A percentile compares a stretch with the other conserved stretches of the same genome.
These are phyloP conservation scores for Xylaria sp. DNA, from an alignment of 2,329 filamentous ascomycete species.

Conservation along the genomic window DNA sequence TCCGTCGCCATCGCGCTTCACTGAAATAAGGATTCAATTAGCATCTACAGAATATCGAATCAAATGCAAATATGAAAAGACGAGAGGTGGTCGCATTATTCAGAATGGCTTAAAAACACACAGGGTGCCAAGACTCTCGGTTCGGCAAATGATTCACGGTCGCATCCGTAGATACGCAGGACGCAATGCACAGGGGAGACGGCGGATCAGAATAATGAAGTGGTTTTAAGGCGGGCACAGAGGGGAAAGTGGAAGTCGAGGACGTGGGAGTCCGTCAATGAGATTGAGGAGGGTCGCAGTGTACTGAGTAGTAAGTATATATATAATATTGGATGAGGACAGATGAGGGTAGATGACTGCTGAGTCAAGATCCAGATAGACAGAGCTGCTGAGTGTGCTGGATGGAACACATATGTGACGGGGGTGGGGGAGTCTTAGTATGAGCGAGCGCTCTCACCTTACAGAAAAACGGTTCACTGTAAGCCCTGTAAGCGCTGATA, in stretches of 20 bases:
- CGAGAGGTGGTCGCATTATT: conserved; percentile 12
- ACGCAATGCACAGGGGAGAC: conserved; percentile 16
- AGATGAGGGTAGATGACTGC: conserved; percentile 19
- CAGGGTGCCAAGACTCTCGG: conserved; percentile 29
- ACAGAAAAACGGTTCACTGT: conserved; percentile 14
- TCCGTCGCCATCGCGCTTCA: conserved; percentile 33
- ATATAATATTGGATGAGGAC: not conserved
- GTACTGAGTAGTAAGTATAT: not conserved
- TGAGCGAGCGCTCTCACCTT: conserved; percentile 34
- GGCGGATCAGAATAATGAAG: conserved; percentile 13
- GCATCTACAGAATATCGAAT: not conserved
- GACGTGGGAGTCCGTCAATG: conserved; percentile 8
- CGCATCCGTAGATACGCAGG: conserved; percentile 29
- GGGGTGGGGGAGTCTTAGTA: not conserved
- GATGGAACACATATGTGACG: not conserved
- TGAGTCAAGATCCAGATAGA: conserved; percentile 13
- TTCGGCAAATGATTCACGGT: conserved; percentile 38
- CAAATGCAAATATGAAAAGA: conserved; percentile 6
- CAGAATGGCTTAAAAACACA: conserved; percentile 23
- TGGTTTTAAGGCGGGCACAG: conserved; percentile 20
- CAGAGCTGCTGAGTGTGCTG: conserved; percentile 8
- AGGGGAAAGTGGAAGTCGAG: not conserved
- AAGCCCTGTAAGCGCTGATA: conserved; percentile 12
- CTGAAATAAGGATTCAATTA: conserved; percentile 21
- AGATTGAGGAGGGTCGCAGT: conserved; percentile 7